phyloP scores from a whole-genome alignment of 768 basidiomycete genomes.

The Psilocybe tampanensis region DNA sequence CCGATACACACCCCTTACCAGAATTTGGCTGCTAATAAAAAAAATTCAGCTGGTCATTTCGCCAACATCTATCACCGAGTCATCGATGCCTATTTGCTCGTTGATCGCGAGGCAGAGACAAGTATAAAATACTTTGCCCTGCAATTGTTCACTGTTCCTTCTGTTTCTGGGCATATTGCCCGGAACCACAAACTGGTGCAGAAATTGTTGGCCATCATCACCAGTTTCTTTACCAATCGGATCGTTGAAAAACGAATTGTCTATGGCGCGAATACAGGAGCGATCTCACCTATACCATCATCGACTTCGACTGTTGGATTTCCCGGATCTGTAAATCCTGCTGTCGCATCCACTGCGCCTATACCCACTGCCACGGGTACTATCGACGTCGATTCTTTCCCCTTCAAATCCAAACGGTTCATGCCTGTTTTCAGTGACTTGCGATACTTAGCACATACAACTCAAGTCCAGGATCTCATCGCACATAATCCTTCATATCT shows the following conservation, averaged over 20 bases:
- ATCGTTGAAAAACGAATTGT: conserved; percentile 73
- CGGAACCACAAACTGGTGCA: conserved; percentile 72
- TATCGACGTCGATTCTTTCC: conserved; percentile 81
- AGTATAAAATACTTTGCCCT: conserved; percentile 93
- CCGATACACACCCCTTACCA: background rate
- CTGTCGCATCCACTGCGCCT: conserved; percentile 3
- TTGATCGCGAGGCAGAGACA: conserved; percentile 93
- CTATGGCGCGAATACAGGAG: conserved; percentile 32
- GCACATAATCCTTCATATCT: conserved; percentile 69
- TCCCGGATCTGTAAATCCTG: background rate
- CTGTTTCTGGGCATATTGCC: conserved; percentile 79
- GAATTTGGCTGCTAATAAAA: background rate
- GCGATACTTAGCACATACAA: conserved; percentile 80
- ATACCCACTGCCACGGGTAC: conserved; percentile 19
- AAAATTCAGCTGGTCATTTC: conserved; percentile 73
- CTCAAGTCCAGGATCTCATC: conserved; percentile 79
- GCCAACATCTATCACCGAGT: conserved; percentile 83
- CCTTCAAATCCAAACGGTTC: conserved; percentile 95
- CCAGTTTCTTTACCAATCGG: conserved; percentile 92
- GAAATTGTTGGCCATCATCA: conserved; percentile 80
- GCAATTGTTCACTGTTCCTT: conserved; percentile 91
- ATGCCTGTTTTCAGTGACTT: conserved; percentile 94
- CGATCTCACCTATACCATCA: conserved; percentile 6
- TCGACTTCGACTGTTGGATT: background rate
- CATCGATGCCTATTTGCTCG: conserved; percentile 88